Conservation (phyloP, 1,284 basidiomycete genomes). For the Tranzscheliella williamsii region DNA sequence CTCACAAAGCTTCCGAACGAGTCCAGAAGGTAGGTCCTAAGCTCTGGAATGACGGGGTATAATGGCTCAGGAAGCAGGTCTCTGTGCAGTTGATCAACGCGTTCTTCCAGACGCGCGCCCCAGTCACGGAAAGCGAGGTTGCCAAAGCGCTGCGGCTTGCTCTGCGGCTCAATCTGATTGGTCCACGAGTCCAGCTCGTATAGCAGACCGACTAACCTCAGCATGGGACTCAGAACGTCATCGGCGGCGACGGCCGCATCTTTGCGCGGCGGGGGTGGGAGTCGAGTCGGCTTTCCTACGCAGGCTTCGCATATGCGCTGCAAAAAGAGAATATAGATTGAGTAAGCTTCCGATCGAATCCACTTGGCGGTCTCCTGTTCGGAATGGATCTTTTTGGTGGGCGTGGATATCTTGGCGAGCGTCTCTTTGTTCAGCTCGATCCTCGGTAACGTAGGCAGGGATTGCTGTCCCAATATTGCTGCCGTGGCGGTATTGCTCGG, state of each 20-base stretch:
- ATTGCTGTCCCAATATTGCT: slow-evolving; percentile 11
- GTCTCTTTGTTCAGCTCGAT: slow-evolving; percentile 14
- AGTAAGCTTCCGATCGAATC: slow-evolving; percentile 49
- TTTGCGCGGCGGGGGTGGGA: background rate
- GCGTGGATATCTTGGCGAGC: slow-evolving; percentile 13
- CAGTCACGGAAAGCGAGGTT: slow-evolving; percentile 90
- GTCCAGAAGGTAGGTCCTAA: slow-evolving; percentile 76
- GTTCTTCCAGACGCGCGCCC: slow-evolving; percentile 72
- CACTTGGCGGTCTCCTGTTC: slow-evolving; percentile 57
- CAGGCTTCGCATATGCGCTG: slow-evolving; percentile 56
- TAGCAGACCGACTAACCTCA: slow-evolving; percentile 68
- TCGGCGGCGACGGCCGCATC: background rate
- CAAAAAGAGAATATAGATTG: slow-evolving; percentile 48
- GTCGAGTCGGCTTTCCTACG: slow-evolving; percentile 43
- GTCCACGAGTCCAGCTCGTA: slow-evolving; percentile 78
- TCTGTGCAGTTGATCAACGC: slow-evolving; percentile 25
- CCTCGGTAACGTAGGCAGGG: slow-evolving; percentile 22
- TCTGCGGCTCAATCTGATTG: slow-evolving; percentile 75
- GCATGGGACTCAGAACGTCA: slow-evolving; percentile 45
- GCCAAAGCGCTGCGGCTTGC: slow-evolving; percentile 88
- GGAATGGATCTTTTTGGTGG: slow-evolving; percentile 52
- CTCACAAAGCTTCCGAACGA: slow-evolving; percentile 88
- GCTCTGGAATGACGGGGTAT: slow-evolving; percentile 66
- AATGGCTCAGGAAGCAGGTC: slow-evolving; percentile 66
- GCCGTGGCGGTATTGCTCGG: background rate